phyloP scores from a whole-genome alignment of 352 stramenopile species.

The Plasmopara viticola region DNA sequence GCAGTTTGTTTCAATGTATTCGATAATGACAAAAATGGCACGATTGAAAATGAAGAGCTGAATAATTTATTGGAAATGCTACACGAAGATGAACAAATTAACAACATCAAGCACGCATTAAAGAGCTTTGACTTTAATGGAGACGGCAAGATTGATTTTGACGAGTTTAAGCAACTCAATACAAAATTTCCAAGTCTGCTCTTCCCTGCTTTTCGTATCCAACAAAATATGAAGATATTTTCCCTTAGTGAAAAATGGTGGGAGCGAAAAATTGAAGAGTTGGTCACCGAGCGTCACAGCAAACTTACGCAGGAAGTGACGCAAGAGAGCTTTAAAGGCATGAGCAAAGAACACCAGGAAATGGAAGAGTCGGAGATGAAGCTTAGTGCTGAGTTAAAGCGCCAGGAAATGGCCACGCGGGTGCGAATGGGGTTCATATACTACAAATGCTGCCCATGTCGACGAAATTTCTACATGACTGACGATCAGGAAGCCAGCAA shows the following conservation, averaged over 20 bases:
- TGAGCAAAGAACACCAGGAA: slow-evolving; percentile 25
- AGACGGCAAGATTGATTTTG: slow-evolving; percentile 69
- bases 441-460: slow-evolving; percentile 62
- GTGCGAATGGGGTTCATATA: slow-evolving; percentile 63
- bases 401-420: slow-evolving; percentile 45
- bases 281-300: slow-evolving; percentile 37
- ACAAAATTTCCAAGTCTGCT: slow-evolving; percentile 54
- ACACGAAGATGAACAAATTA: slow-evolving; percentile 52
- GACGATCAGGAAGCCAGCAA: slow-evolving; percentile 33
- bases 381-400: slow-evolving; percentile 35
- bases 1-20: slow-evolving; percentile 79
- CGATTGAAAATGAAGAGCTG: slow-evolving; percentile 62
- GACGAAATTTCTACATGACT: slow-evolving; percentile 49
- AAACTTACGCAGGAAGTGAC: slow-evolving; percentile 32
- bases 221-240: slow-evolving; percentile 66
- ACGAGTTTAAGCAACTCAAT: slow-evolving; percentile 61
- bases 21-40: slow-evolving; percentile 63
- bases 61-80: slow-evolving; percentile 59
- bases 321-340: slow-evolving; percentile 23
- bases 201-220: slow-evolving; percentile 66
- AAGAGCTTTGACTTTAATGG: slow-evolving; percentile 62
- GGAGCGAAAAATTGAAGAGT: slow-evolving; percentile 48
- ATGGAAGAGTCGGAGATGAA: slow-evolving; percentile 26
- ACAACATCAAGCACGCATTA: slow-evolving; percentile 63
- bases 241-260: slow-evolving; percentile 63